Evolutionary conservation across 495 filamentous ascomycete genomes (phyloP), one percentile per base, ranked within the genome.

Genomic region (Neurospora sp.): DNA sequence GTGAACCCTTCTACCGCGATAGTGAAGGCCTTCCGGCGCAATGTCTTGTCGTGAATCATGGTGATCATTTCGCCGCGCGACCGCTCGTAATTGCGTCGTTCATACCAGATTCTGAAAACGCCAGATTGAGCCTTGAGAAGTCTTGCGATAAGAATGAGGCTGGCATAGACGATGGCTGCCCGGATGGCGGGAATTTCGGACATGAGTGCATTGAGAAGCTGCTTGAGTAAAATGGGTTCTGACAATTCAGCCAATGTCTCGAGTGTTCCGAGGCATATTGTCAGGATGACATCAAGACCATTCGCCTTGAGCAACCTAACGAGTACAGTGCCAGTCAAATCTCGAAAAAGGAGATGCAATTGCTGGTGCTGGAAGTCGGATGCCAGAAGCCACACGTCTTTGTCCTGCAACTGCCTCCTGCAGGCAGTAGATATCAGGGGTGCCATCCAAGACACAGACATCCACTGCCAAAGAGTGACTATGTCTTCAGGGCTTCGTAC

Each of bases 11-110:
- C 73, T 73, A 38, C 8, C 12, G 40, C 22, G 39, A 85, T 78
- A 9, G 88, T 88, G 71, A 92, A 86, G 1, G 92, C 87, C 80
- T 95, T 94, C 40, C 93, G 83, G 6, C 88, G 87, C 9, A 96
- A 80, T 0, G 92, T 93, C 81, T 96, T 96, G 78, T 94, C 92
- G 72, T 94, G 94, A 37, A 96, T 84, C 88, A 93, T 94, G 71
- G 92, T 95, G 69, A 96, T 90, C 89, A 95, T 89, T 78, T 94
- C 93, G 9, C 93, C 93, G 59, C 93, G 83, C 6, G 91, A 92
- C 69, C 93, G 84, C 76, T 96, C 93, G 75, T 95, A 96, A 72
- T 70, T 73, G 44, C 93, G 87, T 69, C 93, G 86, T 70, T 87
- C 86, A 76, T 89, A 94, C 92, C 93, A 95, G 0, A 94, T 80